Evolutionary conservation across 495 filamentous ascomycete genomes (phyloP).

Genomic region (Cryomyces minteri): DNA sequence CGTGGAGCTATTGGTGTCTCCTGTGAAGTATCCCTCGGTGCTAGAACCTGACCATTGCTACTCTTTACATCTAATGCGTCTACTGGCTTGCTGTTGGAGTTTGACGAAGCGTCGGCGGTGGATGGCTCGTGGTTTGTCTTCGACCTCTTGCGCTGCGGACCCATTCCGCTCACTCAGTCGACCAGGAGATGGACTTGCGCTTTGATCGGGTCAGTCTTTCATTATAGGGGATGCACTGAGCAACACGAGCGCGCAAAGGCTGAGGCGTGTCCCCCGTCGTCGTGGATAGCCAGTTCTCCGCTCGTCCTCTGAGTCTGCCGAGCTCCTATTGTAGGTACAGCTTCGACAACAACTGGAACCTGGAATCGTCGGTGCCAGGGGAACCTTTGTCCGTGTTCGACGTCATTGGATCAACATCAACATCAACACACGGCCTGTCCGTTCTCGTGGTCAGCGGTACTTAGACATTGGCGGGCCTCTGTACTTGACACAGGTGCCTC

Average conservation of each 20-base stretch:
- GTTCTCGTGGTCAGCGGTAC: no score
- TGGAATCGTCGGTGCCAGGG: no score
- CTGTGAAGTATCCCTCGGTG: not conserved
- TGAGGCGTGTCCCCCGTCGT: not conserved
- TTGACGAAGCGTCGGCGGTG: not conserved
- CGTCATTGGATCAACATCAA: no score
- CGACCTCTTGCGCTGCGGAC: conserved; percentile 16
- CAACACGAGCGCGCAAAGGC: not conserved
- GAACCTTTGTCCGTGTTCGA: no score
- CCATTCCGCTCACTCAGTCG: not conserved
- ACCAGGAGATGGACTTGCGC: not conserved
- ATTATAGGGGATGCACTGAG: no score
- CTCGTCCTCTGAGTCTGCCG: not conserved
- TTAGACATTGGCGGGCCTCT: not conserved
- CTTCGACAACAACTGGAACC: no score
- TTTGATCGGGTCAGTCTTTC: not conserved
- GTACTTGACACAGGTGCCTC: not conserved
- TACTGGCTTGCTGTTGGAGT: not conserved
- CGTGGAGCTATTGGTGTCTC: not conserved
- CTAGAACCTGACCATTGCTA: not conserved
- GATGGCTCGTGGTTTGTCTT: conserved; percentile 15
- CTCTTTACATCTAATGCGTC: not conserved
- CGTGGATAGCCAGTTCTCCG: not conserved
- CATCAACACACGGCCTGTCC: no score
- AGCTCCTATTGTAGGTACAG: no score